These are phyloP conservation scores for Yamadazyma triangularis DNA, from an alignment of 1,139 yeast genomes.

Conservation along the genomic window DNA sequence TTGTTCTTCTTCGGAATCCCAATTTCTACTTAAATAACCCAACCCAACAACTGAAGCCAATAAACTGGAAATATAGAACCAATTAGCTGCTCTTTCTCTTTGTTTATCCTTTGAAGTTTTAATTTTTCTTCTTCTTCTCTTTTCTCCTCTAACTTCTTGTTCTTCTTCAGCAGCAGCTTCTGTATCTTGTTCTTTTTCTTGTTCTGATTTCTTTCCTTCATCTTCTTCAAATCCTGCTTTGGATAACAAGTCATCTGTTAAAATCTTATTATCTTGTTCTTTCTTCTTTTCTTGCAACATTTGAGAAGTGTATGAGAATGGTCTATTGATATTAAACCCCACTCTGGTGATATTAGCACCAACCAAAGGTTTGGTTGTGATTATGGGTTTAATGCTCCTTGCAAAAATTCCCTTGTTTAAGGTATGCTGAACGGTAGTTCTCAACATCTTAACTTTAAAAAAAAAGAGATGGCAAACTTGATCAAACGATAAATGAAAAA, in stretches of 20 bases:
- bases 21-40: constrained; percentile 77
- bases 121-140: constrained; percentile 48
- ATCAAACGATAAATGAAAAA: no score
- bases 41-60: constrained; percentile 59
- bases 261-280: constrained; percentile 25
- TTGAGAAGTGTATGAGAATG: not conserved
- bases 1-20: constrained; percentile 77
- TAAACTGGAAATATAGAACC: constrained; percentile 62
- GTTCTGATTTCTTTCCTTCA: constrained; percentile 5
- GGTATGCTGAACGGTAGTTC: no score
- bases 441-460: no score
- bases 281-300: constrained; percentile 3
- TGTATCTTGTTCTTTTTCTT: constrained; percentile 4
- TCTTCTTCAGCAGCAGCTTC: constrained; percentile 8
- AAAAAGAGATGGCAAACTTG: no score
- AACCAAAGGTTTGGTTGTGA: no score
- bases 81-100: constrained; percentile 61
- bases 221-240: constrained; percentile 73
- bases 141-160: constrained; percentile 13
- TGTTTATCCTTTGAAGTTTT: constrained; percentile 59
- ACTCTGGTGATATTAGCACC: no score
- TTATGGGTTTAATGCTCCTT: no score
- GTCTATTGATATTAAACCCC: not conserved
- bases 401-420: no score
- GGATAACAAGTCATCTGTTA: constrained; percentile 77